Conservation (phyloP, 129 eudicot genomes). For the Lactuca saligna region DNA sequence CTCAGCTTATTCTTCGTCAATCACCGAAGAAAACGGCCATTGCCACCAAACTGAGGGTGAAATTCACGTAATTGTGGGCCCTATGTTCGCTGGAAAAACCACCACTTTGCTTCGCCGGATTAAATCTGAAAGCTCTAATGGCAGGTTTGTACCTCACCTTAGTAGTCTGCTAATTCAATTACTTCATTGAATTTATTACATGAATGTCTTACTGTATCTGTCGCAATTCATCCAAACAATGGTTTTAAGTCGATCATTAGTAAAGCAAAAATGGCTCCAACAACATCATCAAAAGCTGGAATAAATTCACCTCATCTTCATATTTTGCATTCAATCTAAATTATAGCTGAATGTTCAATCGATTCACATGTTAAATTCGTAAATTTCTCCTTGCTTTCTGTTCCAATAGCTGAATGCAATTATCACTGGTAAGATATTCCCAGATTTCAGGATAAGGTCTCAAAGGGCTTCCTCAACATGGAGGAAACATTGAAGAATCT, state of each 20-base stretch:
- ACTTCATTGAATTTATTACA: background rate
- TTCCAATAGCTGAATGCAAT: constrained; percentile 39
- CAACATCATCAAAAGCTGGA: constrained; percentile 3
- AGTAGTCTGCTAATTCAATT: background rate
- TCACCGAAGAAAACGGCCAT: constrained; percentile 12
- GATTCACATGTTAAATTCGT: background rate
- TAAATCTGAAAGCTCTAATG: constrained; percentile 61
- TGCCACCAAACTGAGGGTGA: constrained; percentile 42
- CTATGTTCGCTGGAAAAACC: constrained; percentile 96
- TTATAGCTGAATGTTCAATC: background rate
- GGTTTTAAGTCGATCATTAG: background rate
- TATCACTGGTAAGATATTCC: constrained; percentile 59
- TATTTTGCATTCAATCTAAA: constrained; percentile 2
- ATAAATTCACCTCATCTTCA: background rate
- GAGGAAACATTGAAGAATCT: constrained; percentile 70
- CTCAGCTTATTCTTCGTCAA: constrained; percentile 9
- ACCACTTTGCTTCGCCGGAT: constrained; percentile 76
- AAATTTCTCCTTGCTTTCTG: constrained; percentile 18
- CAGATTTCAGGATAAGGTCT: constrained; percentile 74
- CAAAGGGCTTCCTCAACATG: constrained; percentile 32
- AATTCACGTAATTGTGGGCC: constrained; percentile 81
- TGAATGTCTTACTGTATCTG: background rate
- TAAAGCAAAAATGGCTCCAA: background rate
- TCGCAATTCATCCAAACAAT: background rate
- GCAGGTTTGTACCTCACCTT: constrained; percentile 53